Evolutionary conservation across 345 rosid genomes (phyloP).

Genomic region (Adansonia digitata): DNA sequence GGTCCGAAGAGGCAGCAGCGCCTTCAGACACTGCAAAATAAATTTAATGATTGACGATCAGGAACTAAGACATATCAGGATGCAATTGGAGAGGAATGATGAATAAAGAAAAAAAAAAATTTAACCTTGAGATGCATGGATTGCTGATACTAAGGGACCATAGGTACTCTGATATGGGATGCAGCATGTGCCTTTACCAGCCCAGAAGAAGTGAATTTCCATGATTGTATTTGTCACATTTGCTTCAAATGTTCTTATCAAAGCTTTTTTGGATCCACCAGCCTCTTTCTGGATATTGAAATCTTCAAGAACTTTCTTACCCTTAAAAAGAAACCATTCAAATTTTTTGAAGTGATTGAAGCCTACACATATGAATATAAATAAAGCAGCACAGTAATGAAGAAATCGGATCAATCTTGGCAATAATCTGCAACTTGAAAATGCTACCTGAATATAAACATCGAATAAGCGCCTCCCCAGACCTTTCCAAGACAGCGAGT

Average conservation of each 20-base stretch:
- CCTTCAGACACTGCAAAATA: conserved; percentile 14
- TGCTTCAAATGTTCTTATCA: conserved; percentile 33
- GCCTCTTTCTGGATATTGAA: conserved; percentile 47
- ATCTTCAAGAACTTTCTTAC: conserved; percentile 31
- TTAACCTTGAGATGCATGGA: conserved; percentile 45
- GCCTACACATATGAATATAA: too few relatives aligned
- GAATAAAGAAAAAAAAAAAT: background rate
- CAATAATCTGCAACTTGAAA: background rate
- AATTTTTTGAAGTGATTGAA: too few relatives aligned
- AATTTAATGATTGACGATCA: background rate
- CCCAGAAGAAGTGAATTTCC: conserved; percentile 55
- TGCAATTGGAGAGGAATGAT: background rate
- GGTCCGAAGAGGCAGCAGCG: conserved; percentile 12
- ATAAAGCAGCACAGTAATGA: background rate
- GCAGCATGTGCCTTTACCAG: conserved; percentile 66
- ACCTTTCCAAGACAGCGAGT: background rate
- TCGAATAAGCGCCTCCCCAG: background rate
- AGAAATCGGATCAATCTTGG: background rate
- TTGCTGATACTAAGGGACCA: conserved; percentile 52
- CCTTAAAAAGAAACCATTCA: conserved; percentile 16
- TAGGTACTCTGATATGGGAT: conserved; percentile 51
- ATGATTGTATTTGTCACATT: conserved; percentile 46
- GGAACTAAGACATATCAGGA: background rate
- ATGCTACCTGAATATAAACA: background rate
- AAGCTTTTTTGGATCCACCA: conserved; percentile 45